Base-by-base conservation (phyloP, 768 basidiomycete genomes). In the Favolaschia claudopus region DNA sequence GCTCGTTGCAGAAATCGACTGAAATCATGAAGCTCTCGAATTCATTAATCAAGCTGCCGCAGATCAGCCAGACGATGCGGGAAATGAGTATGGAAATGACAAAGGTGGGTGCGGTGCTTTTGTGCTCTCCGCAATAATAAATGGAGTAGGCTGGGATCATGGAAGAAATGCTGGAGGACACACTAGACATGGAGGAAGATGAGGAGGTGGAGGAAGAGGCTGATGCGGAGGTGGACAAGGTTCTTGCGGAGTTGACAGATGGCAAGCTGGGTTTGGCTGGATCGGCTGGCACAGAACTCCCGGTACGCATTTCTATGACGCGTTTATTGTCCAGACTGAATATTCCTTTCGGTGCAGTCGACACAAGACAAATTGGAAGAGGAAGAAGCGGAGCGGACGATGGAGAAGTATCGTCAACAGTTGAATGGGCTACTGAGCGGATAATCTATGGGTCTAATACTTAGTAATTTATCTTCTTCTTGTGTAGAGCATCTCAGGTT, bases 81-180 rank as follows among this genome's bases (percentile, higher is more conserved):
- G 92, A 97, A 69, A 96, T 99, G 95, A 94, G 91, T 67, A 94
- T 96, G 90, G 97, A 99, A 76, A 98, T 99, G 97, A 99, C 93
- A 61, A 99, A 99, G 86, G 96, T 91, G 64, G 36, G 79, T 14
- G 25, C 34, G 25, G 34, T 12, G 54, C 32, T 8, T 27, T 20
- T 20, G 5, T 43, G 40, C 4, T 37, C 13, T 37, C 28, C 17
- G 58, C 40, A 19, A 63, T 19, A 9, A 24, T 33, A 4, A 46
- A 19, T 51, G 5, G n/a, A 13, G 38, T 64, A 98, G 96, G 95
- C 95, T 31, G 97, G 97, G 2, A 93, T 99, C 61, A 88, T 99
- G 86, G 93, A 95, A 66, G 97, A 99, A 73, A 99, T 99, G 97
- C 77, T 99, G 50, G 95, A 95, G 59, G 96, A 97, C 67, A 93